A percentile compares a stretch with the other conserved stretches of the same genome.
Evolutionary conservation across 2,329 filamentous ascomycete genomes (phyloP).

Genomic region (Pleurostoma richardsiae): DNA sequence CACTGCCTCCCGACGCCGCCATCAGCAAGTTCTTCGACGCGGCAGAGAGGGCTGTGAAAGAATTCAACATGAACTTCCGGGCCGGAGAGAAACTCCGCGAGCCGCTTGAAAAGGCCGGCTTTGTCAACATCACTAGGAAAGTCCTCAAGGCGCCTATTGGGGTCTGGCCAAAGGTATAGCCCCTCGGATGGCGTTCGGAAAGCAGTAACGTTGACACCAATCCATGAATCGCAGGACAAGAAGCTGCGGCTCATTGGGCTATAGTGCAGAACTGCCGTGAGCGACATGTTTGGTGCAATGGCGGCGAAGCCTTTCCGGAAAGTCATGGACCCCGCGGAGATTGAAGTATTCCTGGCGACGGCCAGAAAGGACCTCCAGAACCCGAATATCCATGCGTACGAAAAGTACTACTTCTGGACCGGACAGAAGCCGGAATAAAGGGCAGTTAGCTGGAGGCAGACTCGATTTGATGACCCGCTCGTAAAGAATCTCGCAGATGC

Average conservation of each 20-base stretch:
- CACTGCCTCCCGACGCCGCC: constrained; percentile 6
- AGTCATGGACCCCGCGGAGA: not conserved
- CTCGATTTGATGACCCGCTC: too few relatives aligned
- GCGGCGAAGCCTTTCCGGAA: not conserved
- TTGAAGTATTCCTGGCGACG: not conserved
- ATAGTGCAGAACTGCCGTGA: not conserved
- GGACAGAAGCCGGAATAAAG: constrained; percentile 5
- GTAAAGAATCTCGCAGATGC: too few relatives aligned
- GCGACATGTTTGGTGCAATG: constrained; percentile 1
- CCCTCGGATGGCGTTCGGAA: not conserved
- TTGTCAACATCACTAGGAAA: constrained; percentile 11
- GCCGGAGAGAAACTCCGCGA: constrained; percentile 12
- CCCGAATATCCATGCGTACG: constrained; percentile 4
- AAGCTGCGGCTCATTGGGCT: not conserved
- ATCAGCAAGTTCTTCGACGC: constrained; percentile 10
- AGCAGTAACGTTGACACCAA: not conserved
- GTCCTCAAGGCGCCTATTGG: constrained; percentile 9
- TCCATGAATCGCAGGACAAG: not conserved
- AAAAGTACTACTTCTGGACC: constrained; percentile 5
- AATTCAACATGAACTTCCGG: constrained; percentile 9
- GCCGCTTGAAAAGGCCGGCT: constrained; percentile 11
- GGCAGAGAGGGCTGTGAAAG: constrained; percentile 6
- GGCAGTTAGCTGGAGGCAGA: too few relatives aligned
- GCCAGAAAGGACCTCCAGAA: constrained; percentile 1
- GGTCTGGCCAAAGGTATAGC: constrained; percentile 3